These are phyloP conservation scores for Cajanus cajan DNA, from an alignment of 306 rosid species.

Conservation along the genomic window DNA sequence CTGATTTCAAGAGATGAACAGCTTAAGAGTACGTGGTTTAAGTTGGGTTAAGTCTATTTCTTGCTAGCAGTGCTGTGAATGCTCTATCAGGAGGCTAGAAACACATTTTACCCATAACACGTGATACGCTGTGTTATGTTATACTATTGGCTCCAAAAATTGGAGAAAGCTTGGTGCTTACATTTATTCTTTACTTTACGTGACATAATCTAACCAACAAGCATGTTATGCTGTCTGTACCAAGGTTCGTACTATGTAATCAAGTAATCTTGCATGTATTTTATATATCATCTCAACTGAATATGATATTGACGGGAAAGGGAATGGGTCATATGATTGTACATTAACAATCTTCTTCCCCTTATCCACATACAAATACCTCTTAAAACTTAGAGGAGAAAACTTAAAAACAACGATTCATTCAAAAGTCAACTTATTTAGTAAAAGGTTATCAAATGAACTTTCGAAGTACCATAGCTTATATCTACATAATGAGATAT, in stretches of 20 bases:
- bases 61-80: neutral
- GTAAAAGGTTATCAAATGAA: too few species aligned
- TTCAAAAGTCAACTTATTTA: too few species aligned
- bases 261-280: neutral
- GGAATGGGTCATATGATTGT: too few species aligned
- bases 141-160: neutral
- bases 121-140: slow-evolving; percentile 2
- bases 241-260: neutral
- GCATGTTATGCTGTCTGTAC: neutral
- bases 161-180: neutral
- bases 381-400: too few species aligned
- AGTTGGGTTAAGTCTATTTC: slow-evolving; percentile 5
- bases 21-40: neutral
- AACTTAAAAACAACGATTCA: too few species aligned
- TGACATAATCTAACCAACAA: slow-evolving; percentile 3
- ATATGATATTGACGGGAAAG: too few species aligned
- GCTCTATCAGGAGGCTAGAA: neutral
- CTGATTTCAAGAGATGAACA: neutral
- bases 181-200: neutral
- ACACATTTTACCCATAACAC: slow-evolving; percentile 1
- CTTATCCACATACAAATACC: too few species aligned
- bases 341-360: too few species aligned
- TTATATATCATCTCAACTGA: neutral
- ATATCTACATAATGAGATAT: too few species aligned
- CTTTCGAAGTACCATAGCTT: too few species aligned